phyloP scores from a whole-genome alignment of 768 basidiomycete species.

The Pisolithus marmoratus region DNA sequence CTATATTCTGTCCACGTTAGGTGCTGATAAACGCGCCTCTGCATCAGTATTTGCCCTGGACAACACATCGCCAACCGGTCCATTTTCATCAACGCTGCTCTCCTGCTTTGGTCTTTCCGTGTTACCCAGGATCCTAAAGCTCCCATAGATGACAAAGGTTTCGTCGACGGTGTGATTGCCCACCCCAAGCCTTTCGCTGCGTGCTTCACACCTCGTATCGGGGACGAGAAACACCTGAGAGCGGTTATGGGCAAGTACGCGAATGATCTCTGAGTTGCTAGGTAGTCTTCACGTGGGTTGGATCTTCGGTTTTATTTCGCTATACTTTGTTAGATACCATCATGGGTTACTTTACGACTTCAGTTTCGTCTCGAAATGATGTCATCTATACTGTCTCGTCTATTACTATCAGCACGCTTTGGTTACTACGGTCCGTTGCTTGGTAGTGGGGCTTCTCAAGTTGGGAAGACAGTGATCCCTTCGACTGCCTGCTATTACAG shows the following conservation, averaged over 20 bases:
- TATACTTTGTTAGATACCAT: too few relatives aligned
- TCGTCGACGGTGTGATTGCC: conserved; percentile 58
- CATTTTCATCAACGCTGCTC: conserved; percentile 58
- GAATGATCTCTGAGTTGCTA: conserved; percentile 6
- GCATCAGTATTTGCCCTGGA: conserved; percentile 57
- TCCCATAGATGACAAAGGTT: conserved; percentile 57
- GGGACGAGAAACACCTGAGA: conserved; percentile 19
- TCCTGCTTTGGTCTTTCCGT: conserved; percentile 61
- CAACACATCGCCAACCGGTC: conserved; percentile 58
- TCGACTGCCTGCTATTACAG: background rate
- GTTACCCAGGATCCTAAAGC: conserved; percentile 43
- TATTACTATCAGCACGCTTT: too few relatives aligned
- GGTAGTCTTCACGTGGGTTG: too few relatives aligned
- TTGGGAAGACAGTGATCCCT: too few relatives aligned
- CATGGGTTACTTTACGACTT: too few relatives aligned
- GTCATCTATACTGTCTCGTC: too few relatives aligned
- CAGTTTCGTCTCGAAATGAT: too few relatives aligned
- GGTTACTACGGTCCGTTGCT: too few relatives aligned
- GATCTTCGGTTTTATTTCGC: too few relatives aligned
- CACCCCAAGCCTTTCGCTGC: conserved; percentile 61
- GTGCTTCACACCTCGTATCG: conserved; percentile 45
- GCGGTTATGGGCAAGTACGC: conserved; percentile 21
- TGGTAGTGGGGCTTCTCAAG: background rate
- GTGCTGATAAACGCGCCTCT: background rate
- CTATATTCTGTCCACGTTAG: background rate